Evolutionary conservation across 192 early-diverging fungal genomes (phyloP).

Genomic region (Diversispora epigaea): DNA sequence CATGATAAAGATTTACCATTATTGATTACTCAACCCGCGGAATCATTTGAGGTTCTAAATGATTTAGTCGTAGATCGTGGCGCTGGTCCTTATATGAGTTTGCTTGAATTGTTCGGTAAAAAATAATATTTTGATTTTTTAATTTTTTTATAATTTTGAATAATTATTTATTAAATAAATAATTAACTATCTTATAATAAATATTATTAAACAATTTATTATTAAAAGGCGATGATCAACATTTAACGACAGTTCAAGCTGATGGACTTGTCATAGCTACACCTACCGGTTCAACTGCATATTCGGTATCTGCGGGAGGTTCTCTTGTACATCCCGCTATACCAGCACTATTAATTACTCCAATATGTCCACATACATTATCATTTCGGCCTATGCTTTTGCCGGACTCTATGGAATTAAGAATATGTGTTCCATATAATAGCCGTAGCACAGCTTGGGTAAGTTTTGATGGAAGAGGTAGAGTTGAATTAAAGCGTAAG

Average conservation of each 20-base stretch:
- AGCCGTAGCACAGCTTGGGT: constrained; percentile 90
- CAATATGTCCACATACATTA: constrained; percentile 90
- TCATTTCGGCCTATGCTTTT: constrained; percentile 97
- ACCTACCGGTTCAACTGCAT: constrained; percentile 90
- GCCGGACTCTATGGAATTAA: constrained; percentile 88
- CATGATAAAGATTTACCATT: constrained; percentile 49
- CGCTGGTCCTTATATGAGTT: constrained; percentile 84
- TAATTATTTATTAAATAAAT: not conserved
- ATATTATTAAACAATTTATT: not conserved
- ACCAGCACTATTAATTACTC: constrained; percentile 87
- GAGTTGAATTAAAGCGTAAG: constrained; percentile 78
- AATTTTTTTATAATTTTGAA: not conserved
- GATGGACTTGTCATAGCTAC: constrained; percentile 95
- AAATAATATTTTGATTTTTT: not conserved
- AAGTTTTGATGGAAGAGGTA: constrained; percentile 90
- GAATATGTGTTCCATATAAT: constrained; percentile 80
- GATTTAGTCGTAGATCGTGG: constrained; percentile 95
- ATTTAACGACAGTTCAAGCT: constrained; percentile 93
- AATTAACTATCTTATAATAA: too few species aligned
- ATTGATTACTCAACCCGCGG: constrained; percentile 59
- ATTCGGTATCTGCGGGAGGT: constrained; percentile 91
- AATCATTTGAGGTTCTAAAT: constrained; percentile 91
- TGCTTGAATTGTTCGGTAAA: constrained; percentile 80
- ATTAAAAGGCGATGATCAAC: constrained; percentile 61
- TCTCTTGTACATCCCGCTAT: constrained; percentile 95